phyloP scores from a whole-genome alignment of 768 basidiomycete genomes.

The Mycena crocata region DNA sequence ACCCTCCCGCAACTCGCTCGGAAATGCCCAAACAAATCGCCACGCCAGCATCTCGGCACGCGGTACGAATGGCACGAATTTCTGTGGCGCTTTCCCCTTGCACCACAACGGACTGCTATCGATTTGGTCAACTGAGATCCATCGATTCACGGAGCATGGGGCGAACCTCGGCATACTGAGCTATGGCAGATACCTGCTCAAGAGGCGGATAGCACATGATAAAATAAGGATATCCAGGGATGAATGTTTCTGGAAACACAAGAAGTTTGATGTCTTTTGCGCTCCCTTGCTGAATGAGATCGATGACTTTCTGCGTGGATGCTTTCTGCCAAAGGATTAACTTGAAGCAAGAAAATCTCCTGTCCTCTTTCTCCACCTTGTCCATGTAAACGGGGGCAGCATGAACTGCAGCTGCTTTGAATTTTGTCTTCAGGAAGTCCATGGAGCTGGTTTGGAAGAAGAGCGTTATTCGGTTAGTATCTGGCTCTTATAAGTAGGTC shows the following conservation, averaged over 20 bases:
- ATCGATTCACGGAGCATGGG: background rate
- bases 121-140: background rate
- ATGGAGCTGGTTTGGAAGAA: background rate
- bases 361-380: constrained; percentile 7
- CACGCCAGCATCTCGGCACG: constrained; percentile 23
- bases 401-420: constrained; percentile 25
- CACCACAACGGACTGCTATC: constrained; percentile 23
- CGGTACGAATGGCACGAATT: constrained; percentile 9
- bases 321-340: background rate
- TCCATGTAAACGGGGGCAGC: constrained; percentile 27
- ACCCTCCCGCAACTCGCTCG: constrained; percentile 23
- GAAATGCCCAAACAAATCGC: constrained; percentile 27
- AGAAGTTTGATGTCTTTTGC: constrained; percentile 15
- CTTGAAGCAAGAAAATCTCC: background rate
- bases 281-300: constrained; percentile 12
- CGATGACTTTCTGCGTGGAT: constrained; percentile 16
- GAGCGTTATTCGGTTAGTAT: background rate
- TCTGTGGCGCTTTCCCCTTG: constrained; percentile 11
- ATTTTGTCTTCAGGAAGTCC: constrained; percentile 10
- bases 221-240: constrained; percentile 25
- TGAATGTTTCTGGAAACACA: constrained; percentile 26
- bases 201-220: constrained; percentile 25
- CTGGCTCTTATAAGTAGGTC: too few relatives aligned
- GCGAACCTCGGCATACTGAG: constrained; percentile 20
- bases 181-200: constrained; percentile 13